These are phyloP conservation scores for Alternaria ethzedia DNA, from an alignment of 2,329 filamentous ascomycete species.

Conservation along the genomic window DNA sequence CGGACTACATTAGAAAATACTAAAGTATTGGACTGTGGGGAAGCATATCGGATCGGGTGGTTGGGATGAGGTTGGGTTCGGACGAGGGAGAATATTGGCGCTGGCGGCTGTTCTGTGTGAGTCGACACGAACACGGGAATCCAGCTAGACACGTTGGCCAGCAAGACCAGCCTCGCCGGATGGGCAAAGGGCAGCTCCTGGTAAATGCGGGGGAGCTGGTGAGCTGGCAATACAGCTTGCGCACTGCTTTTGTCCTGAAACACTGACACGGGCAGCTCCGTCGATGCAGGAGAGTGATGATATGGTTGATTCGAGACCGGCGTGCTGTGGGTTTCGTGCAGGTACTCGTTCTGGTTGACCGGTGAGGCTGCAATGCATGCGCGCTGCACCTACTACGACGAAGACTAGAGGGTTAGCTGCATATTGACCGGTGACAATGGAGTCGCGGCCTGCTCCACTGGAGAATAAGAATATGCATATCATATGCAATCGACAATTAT, in stretches of 20 bases:
- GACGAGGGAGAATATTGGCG: neutral
- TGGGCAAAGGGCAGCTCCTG: neutral
- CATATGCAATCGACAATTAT: neutral
- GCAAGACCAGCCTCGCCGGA: neutral
- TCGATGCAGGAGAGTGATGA: slow-evolving; percentile 1
- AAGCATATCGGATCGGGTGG: neutral
- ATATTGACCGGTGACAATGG: slow-evolving; percentile 21
- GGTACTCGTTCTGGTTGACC: slow-evolving; percentile 17
- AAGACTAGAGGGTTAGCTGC: slow-evolving; percentile 16
- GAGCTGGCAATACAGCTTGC: slow-evolving; percentile 17
- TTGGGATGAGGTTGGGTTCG: slow-evolving; percentile 7
- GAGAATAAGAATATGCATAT: slow-evolving; percentile 12
- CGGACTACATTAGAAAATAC: slow-evolving; percentile 3
- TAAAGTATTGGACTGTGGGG: slow-evolving; percentile 12
- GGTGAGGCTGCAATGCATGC: slow-evolving; percentile 38
- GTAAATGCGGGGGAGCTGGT: slow-evolving; percentile 11
- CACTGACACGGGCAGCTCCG: slow-evolving; percentile 5
- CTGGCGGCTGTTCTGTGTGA: neutral
- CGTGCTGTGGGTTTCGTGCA: slow-evolving; percentile 10
- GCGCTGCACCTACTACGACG: slow-evolving; percentile 10
- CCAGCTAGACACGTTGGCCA: slow-evolving; percentile 6
- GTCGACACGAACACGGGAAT: neutral
- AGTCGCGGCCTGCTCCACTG: slow-evolving; percentile 33
- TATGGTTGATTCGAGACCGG: slow-evolving; percentile 9
- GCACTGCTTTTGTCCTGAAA: slow-evolving; percentile 8